Conservation (phyloP, 1,139 yeast species). For the Magnusiomyces starmeri region DNA sequence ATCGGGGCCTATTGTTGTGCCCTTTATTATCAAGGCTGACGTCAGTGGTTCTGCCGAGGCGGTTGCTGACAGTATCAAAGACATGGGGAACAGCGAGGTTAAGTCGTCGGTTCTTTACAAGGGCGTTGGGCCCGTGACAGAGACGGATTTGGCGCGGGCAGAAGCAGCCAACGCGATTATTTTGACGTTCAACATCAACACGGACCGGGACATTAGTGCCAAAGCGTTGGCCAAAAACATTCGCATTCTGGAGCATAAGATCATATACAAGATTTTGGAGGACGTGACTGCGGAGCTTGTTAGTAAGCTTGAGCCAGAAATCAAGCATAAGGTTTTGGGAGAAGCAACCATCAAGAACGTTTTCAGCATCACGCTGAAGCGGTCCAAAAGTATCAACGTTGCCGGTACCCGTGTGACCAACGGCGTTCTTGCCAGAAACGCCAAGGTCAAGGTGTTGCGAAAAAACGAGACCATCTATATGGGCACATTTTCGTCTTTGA, state of each 20-base stretch:
- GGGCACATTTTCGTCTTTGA: slow-evolving; percentile 68
- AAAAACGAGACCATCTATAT: slow-evolving; percentile 45
- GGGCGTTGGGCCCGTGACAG: slow-evolving; percentile 83
- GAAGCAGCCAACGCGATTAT: slow-evolving; percentile 65
- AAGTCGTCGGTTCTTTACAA: slow-evolving; percentile 56
- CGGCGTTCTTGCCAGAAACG: slow-evolving; percentile 58
- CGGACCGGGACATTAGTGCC: slow-evolving; percentile 56
- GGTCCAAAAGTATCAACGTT: slow-evolving; percentile 46
- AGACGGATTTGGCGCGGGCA: slow-evolving; percentile 77
- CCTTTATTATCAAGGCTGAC: slow-evolving; percentile 79
- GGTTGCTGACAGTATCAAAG: slow-evolving; percentile 64
- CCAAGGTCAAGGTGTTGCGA: slow-evolving; percentile 59
- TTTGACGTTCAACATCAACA: slow-evolving; percentile 67
- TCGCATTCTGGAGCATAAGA: slow-evolving; percentile 59
- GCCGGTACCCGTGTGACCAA: slow-evolving; percentile 85
- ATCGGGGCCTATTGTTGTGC: slow-evolving; percentile 38
- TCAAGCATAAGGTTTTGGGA: slow-evolving; percentile 60
- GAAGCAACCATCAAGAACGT: slow-evolving; percentile 66
- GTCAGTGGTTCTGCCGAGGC: slow-evolving; percentile 70
- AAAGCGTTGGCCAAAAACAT: slow-evolving; percentile 58
- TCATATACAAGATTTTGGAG: slow-evolving; percentile 83
- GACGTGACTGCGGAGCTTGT: slow-evolving; percentile 66
- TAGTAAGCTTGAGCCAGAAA: slow-evolving; percentile 54
- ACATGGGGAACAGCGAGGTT: slow-evolving; percentile 82
- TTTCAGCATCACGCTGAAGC: slow-evolving; percentile 53